A percentile compares a stretch with the other conserved stretches of the same genome.
phyloP scores from a whole-genome alignment of 2,329 filamentous ascomycete species.

The Rutstroemia sp. region DNA sequence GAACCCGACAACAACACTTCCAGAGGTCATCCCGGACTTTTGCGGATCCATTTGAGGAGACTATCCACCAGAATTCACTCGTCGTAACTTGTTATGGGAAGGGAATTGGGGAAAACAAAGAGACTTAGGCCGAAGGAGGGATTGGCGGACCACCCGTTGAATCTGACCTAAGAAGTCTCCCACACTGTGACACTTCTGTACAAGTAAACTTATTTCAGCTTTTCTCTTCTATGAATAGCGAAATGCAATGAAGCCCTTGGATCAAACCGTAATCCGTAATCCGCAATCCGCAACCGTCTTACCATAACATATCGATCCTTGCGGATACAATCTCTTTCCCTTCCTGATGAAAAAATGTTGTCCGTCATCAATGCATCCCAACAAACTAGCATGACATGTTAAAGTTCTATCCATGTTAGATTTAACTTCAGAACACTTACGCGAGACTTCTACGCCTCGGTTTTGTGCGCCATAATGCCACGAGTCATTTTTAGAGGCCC shows the following conservation, averaged over 20 bases:
- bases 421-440: neutral
- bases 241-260: neutral
- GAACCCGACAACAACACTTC: neutral
- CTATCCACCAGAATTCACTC: neutral
- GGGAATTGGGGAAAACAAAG: neutral
- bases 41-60: neutral
- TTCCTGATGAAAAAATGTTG: neutral
- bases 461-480: neutral
- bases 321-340: neutral
- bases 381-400: neutral
- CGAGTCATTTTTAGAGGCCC: slow-evolving; percentile 1
- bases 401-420: neutral
- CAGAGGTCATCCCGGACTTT: neutral
- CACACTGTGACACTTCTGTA: neutral
- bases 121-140: neutral
- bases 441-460: neutral
- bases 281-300: neutral
- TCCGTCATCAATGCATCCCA: neutral
- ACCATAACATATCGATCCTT: neutral
- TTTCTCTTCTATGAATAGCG: neutral
- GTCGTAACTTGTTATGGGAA: neutral
- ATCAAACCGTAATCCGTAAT: neutral
- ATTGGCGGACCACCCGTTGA: neutral
- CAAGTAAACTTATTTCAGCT: neutral
- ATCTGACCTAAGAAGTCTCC: slow-evolving; percentile 2